Percentiles rank a stretch among this genome's conserved stretches.
Conservation (phyloP, 169 alveolate genomes). For the Babesia bigemina region DNA sequence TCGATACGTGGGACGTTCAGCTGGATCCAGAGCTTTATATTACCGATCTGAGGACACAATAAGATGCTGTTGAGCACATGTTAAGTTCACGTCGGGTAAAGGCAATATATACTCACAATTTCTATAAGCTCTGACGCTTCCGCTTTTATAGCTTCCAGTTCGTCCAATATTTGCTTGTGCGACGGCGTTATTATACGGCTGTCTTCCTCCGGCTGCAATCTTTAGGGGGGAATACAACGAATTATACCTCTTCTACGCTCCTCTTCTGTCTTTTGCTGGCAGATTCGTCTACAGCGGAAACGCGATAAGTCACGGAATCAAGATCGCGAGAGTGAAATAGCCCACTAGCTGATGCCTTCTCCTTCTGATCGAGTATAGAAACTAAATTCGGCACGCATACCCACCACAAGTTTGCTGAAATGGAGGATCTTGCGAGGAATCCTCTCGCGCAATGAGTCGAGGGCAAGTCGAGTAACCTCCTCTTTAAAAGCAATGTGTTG, state of each 20-base stretch:
- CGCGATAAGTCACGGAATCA: constrained; percentile 69
- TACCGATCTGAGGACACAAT: constrained; percentile 66
- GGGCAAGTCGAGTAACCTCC: constrained; percentile 83
- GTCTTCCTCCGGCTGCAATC: constrained; percentile 27
- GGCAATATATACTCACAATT: constrained; percentile 51
- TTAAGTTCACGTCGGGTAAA: no score
- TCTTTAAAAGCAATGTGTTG: constrained; percentile 78
- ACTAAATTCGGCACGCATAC: not conserved
- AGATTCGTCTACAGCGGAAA: constrained; percentile 42
- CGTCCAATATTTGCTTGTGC: constrained; percentile 80
- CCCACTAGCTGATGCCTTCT: constrained; percentile 37
- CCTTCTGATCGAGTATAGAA: constrained; percentile 24
- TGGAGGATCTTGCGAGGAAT: constrained; percentile 84
- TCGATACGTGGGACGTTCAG: constrained; percentile 88
- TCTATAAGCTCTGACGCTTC: constrained; percentile 88
- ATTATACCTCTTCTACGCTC: constrained; percentile 44
- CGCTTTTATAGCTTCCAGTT: constrained; percentile 76
- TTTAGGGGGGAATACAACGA: not conserved
- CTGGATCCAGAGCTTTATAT: constrained; percentile 87
- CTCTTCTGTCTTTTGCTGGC: constrained; percentile 58
- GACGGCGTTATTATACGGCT: constrained; percentile 65
- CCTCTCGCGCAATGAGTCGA: constrained; percentile 81
- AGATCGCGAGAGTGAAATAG: constrained; percentile 68
- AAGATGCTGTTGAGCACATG: not conserved
- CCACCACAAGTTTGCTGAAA: constrained; percentile 78